Base-by-base conservation (phyloP, 1,139 yeast species). In the Saccharomyces hybrid region DNA sequence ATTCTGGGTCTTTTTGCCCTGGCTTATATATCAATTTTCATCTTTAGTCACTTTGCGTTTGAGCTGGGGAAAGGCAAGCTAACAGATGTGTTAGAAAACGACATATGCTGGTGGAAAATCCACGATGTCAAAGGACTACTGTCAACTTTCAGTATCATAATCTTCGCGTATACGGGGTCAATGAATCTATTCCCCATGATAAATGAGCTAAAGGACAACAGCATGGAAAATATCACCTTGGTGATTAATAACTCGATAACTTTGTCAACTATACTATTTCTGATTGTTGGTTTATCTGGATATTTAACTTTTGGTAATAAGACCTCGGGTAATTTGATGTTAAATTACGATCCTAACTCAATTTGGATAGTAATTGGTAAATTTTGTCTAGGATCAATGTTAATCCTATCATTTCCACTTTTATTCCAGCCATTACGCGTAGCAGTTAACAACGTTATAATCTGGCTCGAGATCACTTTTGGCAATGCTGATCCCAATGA, bases 141-240 rank as follows among this genome's bases (percentile, higher is more conserved):
- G 54, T 81, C 90, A 38, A 85, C 96, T 4, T 82, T 93, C 64
- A 95, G 97, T 13, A 86, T 93, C 61, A 82, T 93, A 56, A 87
- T 93, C 16, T 88, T 95, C 74, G 98, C 98, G 2, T 95, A 83
- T 70, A 91, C 98, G 0, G 95, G 98, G 59, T 95, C 93, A 61
- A 97, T 93, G 74, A 93, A 86, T 69, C 86, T 93, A 84, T 91
- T 88, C 70, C 85, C 96, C 9, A 87, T 91, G 54, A 81, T 90
- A 64, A 88, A 90, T 66, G 99, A 93, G 72, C 76, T 93, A 51
- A 72, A 73, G 50, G 80, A 81, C 59, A 84, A 83, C 60, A 72
- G 84, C 0, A 70, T 83, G 56, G 57, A 70, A 5, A 78, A 79
- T 51, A 75, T 86, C 50, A 64, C 78, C 7, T 68, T 63, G n/a